Base-by-base conservation (phyloP, 257 asterid species). In the Fraxinus excelsior region DNA sequence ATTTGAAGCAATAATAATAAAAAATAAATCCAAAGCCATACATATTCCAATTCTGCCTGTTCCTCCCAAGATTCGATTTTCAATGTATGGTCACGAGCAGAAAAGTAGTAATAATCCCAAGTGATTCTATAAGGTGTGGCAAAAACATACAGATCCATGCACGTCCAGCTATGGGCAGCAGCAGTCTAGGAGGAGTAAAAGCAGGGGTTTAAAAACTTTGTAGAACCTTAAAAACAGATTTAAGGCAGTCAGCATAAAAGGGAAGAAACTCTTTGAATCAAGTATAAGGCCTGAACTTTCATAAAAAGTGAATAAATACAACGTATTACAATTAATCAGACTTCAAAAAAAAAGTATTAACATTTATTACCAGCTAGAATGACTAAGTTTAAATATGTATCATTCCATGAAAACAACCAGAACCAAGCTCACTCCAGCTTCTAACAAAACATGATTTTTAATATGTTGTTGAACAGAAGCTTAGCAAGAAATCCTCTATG, bases 101-200 rank as follows among this genome's bases (percentile, higher is more conserved):
- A 81, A 80, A 96, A 96, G 84, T 93, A 96, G 84, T 96, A 96
- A 79, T 96, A 96, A 79, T 96, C 99, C 99, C 98, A 96, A n/a
- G 98, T 90, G 79, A 93, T 73, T 84, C 98, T 83, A 79, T 96
- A 96, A 68, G 99, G 99, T 53, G 99, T 96, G 60, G 99, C 99
- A 81, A 96, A 96, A 64, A 96, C 99, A 86, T 93, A 96, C 35
- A 96, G 84, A 87, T 96, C 99, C 98, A 96, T 93, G 70, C 99
- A 96, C n/a, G 97, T 90, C 99, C 97, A 96, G 88, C 99, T 96
- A 84, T 93, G 99, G 37, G 98, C 97, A 83, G 88, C 89, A 56
- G 87, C 83, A 70, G 98, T 93, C 99, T 96, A 89, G 51, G 51
- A 42, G 72, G 53, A 71, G 70, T 77, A 76, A 12, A 6, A 32